These are phyloP conservation scores for Cercospora sp. DNA, from an alignment of 2,329 filamentous ascomycete species.

Conservation along the genomic window DNA sequence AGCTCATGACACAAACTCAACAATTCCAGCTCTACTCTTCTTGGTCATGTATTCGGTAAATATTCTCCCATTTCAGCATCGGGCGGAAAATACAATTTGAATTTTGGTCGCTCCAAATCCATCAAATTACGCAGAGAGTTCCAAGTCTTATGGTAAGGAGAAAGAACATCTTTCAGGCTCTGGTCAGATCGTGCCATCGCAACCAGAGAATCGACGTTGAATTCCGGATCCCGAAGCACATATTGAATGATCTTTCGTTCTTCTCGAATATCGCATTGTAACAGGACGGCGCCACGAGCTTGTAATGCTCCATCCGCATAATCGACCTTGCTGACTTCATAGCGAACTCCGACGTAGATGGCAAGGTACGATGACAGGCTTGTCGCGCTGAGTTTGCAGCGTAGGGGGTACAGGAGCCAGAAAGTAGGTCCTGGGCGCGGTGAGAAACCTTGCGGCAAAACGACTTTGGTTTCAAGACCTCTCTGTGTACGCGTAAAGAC, in stretches of 20 bases:
- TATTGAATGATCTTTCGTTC: not conserved
- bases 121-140: not conserved
- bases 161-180: not conserved
- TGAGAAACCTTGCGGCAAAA: not conserved
- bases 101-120: not conserved
- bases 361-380: not conserved
- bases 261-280: not conserved
- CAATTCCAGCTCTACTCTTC: not conserved
- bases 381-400: not conserved
- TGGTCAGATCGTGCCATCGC: not conserved
- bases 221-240: not conserved
- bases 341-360: not conserved
- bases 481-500: not conserved
- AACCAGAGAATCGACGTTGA: not conserved
- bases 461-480: not conserved
- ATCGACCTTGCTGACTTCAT: not conserved
- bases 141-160: not conserved
- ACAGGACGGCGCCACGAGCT: not conserved
- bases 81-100: not conserved
- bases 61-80: not conserved
- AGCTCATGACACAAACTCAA: no score
- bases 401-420: not conserved
- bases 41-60: not conserved
- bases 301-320: not conserved
- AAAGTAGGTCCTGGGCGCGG: not conserved